A percentile compares a stretch with the other conserved stretches of the same genome.
phyloP scores from a whole-genome alignment of 768 basidiomycete genomes.

The Lepiota brunneoincarnata region DNA sequence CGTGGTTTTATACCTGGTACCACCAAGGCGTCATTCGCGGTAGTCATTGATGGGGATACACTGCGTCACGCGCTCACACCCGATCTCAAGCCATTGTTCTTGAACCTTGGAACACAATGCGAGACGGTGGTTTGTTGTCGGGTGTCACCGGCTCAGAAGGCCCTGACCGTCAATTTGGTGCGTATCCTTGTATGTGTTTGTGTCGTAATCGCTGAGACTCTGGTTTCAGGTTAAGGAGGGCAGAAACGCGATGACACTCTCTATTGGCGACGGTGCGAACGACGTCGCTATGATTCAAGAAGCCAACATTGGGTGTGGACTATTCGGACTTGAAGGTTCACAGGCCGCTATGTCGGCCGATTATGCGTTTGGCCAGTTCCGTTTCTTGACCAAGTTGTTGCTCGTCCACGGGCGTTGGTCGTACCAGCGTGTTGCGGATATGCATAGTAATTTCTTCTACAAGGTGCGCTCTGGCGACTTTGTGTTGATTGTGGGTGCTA shows the following conservation, averaged over 20 bases:
- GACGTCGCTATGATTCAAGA: constrained; percentile 99
- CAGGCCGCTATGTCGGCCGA: constrained; percentile 99
- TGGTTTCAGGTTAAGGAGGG: constrained; percentile 86
- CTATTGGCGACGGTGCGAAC: constrained; percentile 97
- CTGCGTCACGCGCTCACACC: constrained; percentile 76
- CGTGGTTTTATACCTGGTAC: constrained; percentile 63
- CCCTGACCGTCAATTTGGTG: constrained; percentile 91
- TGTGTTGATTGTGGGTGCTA: not conserved
- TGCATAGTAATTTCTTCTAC: constrained; percentile 99
- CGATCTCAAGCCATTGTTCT: constrained; percentile 80
- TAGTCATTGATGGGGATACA: constrained; percentile 96
- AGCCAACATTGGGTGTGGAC: constrained; percentile 95
- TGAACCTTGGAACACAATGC: constrained; percentile 92
- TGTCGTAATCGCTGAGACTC: constrained; percentile 4
- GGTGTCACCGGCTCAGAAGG: constrained; percentile 97
- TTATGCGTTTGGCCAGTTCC: constrained; percentile 97
- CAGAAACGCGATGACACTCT: constrained; percentile 91
- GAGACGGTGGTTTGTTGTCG: constrained; percentile 98
- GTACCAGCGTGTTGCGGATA: constrained; percentile 93
- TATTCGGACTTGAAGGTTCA: constrained; percentile 92
- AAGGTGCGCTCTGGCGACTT: constrained; percentile 54
- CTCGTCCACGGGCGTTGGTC: constrained; percentile 97
- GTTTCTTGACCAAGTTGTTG: constrained; percentile 86
- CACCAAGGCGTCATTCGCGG: constrained; percentile 77
- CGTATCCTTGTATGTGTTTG: constrained; percentile 16